phyloP scores from a whole-genome alignment of 805 yeast species.

The Scheffersomyces lignosus region DNA sequence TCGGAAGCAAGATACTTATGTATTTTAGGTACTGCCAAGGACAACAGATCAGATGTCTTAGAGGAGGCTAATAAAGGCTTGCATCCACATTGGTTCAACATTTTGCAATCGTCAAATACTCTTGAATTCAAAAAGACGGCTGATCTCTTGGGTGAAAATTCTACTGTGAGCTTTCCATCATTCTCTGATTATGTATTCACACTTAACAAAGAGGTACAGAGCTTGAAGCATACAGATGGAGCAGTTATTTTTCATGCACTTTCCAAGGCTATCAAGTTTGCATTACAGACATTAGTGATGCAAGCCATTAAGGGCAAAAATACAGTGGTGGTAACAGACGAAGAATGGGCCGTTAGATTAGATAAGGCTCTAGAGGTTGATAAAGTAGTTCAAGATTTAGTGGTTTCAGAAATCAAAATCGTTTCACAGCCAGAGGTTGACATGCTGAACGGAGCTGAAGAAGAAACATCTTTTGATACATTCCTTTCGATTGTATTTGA shows the following conservation, averaged over 20 bases:
- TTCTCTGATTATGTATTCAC: slow-evolving; percentile 42
- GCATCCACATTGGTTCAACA: slow-evolving; percentile 77
- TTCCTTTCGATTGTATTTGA: slow-evolving; percentile 36
- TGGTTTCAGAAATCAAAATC: slow-evolving; percentile 20
- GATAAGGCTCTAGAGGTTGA: slow-evolving; percentile 71
- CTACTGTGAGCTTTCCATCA: slow-evolving; percentile 52
- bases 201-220: slow-evolving; percentile 20
- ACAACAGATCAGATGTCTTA: slow-evolving; percentile 66
- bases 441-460: slow-evolving; percentile 14
- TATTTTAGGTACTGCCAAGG: slow-evolving; percentile 57
- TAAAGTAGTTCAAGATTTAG: slow-evolving; percentile 39
- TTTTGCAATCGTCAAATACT: slow-evolving; percentile 47
- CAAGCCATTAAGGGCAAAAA: slow-evolving; percentile 52
- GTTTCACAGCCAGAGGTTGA: slow-evolving; percentile 15
- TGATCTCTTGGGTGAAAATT: slow-evolving; percentile 44
- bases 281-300: slow-evolving; percentile 62
- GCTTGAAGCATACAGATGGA: slow-evolving; percentile 15
- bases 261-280: slow-evolving; percentile 50
- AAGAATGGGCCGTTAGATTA: slow-evolving; percentile 69
- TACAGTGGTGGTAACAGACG: slow-evolving; percentile 65
- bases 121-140: slow-evolving; percentile 42
- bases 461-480: slow-evolving; percentile 13
- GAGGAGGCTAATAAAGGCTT: slow-evolving; percentile 82
- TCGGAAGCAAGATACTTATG: slow-evolving; percentile 66
- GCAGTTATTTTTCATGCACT: slow-evolving; percentile 32